These are phyloP conservation scores for Passalora sequoiae DNA, from an alignment of 2,329 filamentous ascomycete species.

Conservation along the genomic window DNA sequence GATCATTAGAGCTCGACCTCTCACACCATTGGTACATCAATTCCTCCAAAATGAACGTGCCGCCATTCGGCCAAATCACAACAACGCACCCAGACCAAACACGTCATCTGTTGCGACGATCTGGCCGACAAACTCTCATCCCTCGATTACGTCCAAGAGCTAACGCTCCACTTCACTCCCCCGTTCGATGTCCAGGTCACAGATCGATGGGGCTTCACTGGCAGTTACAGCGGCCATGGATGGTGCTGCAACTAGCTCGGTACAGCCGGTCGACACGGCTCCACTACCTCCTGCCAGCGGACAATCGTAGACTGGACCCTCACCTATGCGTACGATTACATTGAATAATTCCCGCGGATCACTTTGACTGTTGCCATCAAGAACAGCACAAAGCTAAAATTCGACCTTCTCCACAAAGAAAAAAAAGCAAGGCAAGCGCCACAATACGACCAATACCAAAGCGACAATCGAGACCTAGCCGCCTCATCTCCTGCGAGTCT, in stretches of 20 bases:
- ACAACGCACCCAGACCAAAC: background rate
- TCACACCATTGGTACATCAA: constrained; percentile 11
- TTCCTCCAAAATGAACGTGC: constrained; percentile 13
- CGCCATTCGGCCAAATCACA: background rate
- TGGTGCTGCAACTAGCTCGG: constrained; percentile 2
- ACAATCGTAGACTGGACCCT: constrained; percentile 15
- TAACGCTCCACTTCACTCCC: too few species aligned
- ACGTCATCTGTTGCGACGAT: too few species aligned
- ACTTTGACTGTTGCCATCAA: constrained; percentile 8
- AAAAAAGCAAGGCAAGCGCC: background rate
- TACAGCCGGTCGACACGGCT: constrained; percentile 12
- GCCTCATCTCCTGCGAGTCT: background rate
- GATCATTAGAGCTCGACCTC: constrained; percentile 9
- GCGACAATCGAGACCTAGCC: background rate
- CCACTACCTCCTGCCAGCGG: constrained; percentile 13
- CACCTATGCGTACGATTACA: constrained; percentile 12
- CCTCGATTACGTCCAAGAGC: too few species aligned
- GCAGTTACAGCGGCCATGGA: too few species aligned
- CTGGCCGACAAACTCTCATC: too few species aligned
- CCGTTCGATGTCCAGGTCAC: too few species aligned
- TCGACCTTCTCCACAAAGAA: constrained; percentile 1
- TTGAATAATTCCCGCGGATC: constrained; percentile 16
- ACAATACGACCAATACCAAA: background rate
- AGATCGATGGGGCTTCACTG: too few species aligned
- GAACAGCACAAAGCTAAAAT: constrained; percentile 6